These are phyloP conservation scores for Euphrasia arctica DNA, from an alignment of 305 asterid species.

Conservation along the genomic window DNA sequence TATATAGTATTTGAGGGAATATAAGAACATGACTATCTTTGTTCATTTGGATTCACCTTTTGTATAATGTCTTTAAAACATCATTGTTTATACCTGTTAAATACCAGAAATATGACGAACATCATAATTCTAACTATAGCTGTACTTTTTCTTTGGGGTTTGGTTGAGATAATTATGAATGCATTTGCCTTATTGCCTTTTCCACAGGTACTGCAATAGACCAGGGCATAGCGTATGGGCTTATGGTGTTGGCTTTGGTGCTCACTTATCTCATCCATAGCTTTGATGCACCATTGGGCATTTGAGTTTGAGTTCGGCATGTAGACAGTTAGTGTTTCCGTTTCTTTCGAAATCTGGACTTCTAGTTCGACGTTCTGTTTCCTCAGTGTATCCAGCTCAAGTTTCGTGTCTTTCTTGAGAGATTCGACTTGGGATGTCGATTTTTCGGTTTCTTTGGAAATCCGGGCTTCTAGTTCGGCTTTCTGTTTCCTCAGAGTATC, in stretches of 20 bases:
- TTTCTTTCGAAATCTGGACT: too few relatives aligned
- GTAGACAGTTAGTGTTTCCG: constrained; percentile 10
- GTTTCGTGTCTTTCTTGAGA: too few relatives aligned
- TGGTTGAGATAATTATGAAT: too few relatives aligned
- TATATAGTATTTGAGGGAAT: too few relatives aligned
- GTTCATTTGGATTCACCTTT: background rate
- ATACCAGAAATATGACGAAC: too few relatives aligned
- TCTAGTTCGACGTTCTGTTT: too few relatives aligned
- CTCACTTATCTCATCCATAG: constrained; percentile 65
- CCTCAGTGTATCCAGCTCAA: too few relatives aligned
- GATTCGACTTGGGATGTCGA: too few relatives aligned
- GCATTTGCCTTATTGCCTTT: background rate
- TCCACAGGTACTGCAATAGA: constrained; percentile 59
- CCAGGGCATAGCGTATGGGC: constrained; percentile 64
- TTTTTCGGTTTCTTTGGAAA: background rate
- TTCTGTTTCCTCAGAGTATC: constrained; percentile 29
- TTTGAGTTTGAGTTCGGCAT: constrained; percentile 25
- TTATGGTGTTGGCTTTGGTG: constrained; percentile 62
- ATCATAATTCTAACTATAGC: too few relatives aligned
- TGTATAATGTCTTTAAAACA: background rate
- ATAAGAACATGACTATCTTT: background rate
- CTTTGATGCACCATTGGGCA: constrained; percentile 38
- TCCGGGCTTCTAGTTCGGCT: constrained; percentile 32
- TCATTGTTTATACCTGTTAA: too few relatives aligned
- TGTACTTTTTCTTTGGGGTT: too few relatives aligned